Percentiles rank a stretch among this genome's conserved stretches.
These are phyloP conservation scores for Aquilaria sinensis DNA, from an alignment of 345 rosid genomes.

Conservation along the genomic window DNA sequence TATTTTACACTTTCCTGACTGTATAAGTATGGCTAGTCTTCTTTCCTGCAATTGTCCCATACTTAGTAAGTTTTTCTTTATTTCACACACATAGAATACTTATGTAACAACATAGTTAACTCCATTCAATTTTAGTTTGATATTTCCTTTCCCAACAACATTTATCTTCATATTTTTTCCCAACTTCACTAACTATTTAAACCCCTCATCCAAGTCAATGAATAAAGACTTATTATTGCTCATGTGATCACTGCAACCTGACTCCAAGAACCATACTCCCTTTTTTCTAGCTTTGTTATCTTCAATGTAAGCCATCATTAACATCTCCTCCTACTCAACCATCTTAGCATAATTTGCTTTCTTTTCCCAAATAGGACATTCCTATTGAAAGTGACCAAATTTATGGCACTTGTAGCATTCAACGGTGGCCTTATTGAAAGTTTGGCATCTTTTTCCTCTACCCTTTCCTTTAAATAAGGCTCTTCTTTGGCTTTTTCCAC, in stretches of 20 bases:
- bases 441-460: too few species aligned
- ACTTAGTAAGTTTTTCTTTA: too few species aligned
- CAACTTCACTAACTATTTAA: not conserved
- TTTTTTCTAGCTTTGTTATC: not conserved
- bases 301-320: not conserved
- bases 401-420: too few species aligned
- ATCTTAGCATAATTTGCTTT: constrained; percentile 2
- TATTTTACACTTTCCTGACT: too few species aligned
- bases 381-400: not conserved
- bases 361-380: constrained; percentile 1
- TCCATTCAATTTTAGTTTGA: not conserved
- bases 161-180: not conserved
- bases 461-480: too few species aligned
- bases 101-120: not conserved
- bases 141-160: not conserved
- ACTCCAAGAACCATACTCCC: constrained; percentile 1
- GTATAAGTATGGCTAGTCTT: too few species aligned
- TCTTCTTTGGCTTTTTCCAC: too few species aligned
- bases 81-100: too few species aligned
- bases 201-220: not conserved
- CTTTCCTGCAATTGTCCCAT: too few species aligned
- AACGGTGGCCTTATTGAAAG: too few species aligned
- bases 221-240: not conserved
- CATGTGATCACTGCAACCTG: not conserved
- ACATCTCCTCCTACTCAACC: not conserved